Base-by-base conservation (phyloP, 1,284 basidiomycete species). In the Ceratobasidium sp. region DNA sequence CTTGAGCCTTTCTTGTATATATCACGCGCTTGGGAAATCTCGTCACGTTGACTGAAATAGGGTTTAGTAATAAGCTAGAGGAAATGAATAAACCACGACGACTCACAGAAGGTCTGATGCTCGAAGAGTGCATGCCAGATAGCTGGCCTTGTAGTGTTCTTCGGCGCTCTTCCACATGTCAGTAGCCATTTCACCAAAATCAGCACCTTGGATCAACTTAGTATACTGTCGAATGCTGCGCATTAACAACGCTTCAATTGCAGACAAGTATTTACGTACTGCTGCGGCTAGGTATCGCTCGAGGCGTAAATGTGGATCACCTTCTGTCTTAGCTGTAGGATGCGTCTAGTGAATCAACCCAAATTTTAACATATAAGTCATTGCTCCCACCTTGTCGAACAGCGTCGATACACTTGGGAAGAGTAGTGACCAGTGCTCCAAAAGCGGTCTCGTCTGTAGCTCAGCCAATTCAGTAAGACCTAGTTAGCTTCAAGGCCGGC, bases 221-320 rank as follows among this genome's bases (percentile, higher is more conserved):
- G 74, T 44, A 70, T 23, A 26, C 59, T 76, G 26, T 73, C 26
- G n/a, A 7, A 21, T 30, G 23, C 26, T 32, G 21, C 52, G 32
- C 47, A 72, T 41, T 18, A n/a, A 50, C 32, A 18, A 59, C 52
- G 32, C 21, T 43, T 16, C 2, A 16, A 7, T 16, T 2, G 9
- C 41, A 32, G 1, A 26, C 4, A 66, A 28, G 46, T 62, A 57
- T 30, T 6, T 23, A 84, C 91, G 76, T 79, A 95, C 95, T 73
- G 93, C 83, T 59, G 88, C 85, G 41, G 89, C 84, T 21, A 95
- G 83, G 79, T 89, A 94, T 77, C 92, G 95, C 79, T 98, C 95
- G 43, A 98, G 81, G 46, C 91, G 87, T 67, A 93, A 83, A 30
- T 88, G 82, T 2, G 86, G 80, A 77, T 90, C 89, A 6, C 88